These are phyloP conservation scores for Akanthomyces muscarius DNA, from an alignment of 2,329 filamentous ascomycete genomes.

Conservation along the genomic window DNA sequence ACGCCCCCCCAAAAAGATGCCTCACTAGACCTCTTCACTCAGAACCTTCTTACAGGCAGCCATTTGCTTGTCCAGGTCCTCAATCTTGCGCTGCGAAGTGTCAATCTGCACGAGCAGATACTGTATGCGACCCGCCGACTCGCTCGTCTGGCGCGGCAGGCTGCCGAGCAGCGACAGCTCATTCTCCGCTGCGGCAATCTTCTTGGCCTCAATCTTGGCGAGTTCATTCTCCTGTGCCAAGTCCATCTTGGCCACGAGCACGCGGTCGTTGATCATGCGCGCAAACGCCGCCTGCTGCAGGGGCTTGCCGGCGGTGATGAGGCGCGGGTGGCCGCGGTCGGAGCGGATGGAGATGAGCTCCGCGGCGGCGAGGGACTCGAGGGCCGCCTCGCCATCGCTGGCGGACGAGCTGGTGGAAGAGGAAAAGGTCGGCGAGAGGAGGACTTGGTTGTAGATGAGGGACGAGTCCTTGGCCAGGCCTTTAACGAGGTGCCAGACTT, in stretches of 20 bases:
- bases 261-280: slow-evolving; percentile 64
- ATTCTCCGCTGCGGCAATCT: slow-evolving; percentile 72
- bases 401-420: slow-evolving; percentile 45
- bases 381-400: slow-evolving; percentile 64
- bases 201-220: slow-evolving; percentile 66
- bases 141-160: slow-evolving; percentile 65
- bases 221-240: slow-evolving; percentile 65
- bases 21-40: slow-evolving; percentile 39
- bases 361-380: slow-evolving; percentile 76
- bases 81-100: slow-evolving; percentile 69
- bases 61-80: slow-evolving; percentile 69
- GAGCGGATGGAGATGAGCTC: slow-evolving; percentile 79
- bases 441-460: slow-evolving; percentile 80
- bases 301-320: slow-evolving; percentile 76
- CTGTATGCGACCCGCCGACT: slow-evolving; percentile 61
- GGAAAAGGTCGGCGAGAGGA: slow-evolving; percentile 73
- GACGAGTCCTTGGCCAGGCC: slow-evolving; percentile 63
- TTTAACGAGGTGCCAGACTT: slow-evolving; percentile 88
- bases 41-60: slow-evolving; percentile 64
- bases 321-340: slow-evolving; percentile 70
- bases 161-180: slow-evolving; percentile 70
- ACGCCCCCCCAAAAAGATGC: not conserved
- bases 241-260: slow-evolving; percentile 70
- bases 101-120: slow-evolving; percentile 74
- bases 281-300: slow-evolving; percentile 83